Evolutionary conservation across 371 early-diverging fungal species (phyloP).

Genomic region (Paramicrosporidium saccamoebae): DNA sequence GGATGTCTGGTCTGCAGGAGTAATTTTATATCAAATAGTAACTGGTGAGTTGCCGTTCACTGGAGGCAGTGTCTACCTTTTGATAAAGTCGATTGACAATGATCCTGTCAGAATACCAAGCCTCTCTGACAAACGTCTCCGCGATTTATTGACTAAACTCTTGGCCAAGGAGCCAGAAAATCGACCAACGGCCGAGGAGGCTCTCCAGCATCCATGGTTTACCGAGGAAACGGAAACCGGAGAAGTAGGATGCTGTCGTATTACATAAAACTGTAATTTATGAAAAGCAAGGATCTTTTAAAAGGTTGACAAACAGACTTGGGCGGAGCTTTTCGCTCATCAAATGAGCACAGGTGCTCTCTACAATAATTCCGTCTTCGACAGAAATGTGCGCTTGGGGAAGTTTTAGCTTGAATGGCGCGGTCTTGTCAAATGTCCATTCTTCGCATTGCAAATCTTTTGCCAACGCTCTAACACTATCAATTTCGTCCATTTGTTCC

Average conservation of each 20-base stretch:
- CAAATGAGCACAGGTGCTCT: too few relatives aligned
- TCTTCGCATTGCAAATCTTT: too few relatives aligned
- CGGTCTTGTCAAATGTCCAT: too few relatives aligned
- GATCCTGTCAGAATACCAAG: slow-evolving; percentile 7
- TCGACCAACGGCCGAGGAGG: slow-evolving; percentile 35
- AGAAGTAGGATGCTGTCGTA: slow-evolving; percentile 1
- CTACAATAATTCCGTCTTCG: too few relatives aligned
- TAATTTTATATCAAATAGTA: slow-evolving; percentile 66
- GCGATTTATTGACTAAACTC: slow-evolving; percentile 23
- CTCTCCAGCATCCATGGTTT: slow-evolving; percentile 10
- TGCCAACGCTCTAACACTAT: too few relatives aligned
- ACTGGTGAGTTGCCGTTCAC: slow-evolving; percentile 66
- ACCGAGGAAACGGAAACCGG: too few relatives aligned
- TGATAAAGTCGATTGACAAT: slow-evolving; percentile 29
- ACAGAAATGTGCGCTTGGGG: too few relatives aligned
- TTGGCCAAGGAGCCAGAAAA: slow-evolving; percentile 38
- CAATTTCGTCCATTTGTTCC: too few relatives aligned
- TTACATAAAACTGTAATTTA: background rate
- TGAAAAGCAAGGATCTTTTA: background rate
- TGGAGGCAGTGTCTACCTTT: slow-evolving; percentile 23
- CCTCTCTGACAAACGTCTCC: slow-evolving; percentile 6
- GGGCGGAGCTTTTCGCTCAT: too few relatives aligned
- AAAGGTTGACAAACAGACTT: too few relatives aligned
- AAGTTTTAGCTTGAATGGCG: too few relatives aligned
- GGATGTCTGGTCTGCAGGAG: slow-evolving; percentile 97